These are phyloP conservation scores for Aphanomyces euteiches DNA, from an alignment of 352 stramenopile genomes.

Conservation along the genomic window DNA sequence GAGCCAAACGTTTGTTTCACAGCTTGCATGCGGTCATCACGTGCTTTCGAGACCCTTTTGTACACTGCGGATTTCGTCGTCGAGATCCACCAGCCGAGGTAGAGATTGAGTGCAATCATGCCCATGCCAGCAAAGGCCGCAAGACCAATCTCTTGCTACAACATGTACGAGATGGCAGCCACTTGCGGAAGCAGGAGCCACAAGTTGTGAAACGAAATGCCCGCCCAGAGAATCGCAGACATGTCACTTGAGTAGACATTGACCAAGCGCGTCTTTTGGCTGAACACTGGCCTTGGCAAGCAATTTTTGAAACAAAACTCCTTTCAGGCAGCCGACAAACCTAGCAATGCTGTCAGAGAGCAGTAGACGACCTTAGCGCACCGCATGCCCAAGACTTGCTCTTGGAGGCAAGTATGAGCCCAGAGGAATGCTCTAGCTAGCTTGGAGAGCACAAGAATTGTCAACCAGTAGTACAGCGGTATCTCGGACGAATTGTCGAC, in stretches of 20 bases:
- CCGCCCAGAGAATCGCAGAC: neutral
- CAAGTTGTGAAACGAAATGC: conserved; percentile 31
- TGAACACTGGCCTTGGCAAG: too few relatives aligned
- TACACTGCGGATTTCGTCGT: conserved; percentile 26
- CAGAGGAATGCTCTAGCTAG: neutral
- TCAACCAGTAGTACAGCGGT: conserved; percentile 7
- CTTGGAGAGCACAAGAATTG: conserved; percentile 8
- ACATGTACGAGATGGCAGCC: conserved; percentile 42
- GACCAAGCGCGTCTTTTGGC: neutral
- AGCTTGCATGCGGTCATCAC: conserved; percentile 41
- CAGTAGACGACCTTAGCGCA: neutral
- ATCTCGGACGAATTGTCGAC: neutral
- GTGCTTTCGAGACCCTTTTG: conserved; percentile 31
- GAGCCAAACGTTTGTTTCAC: conserved; percentile 46
- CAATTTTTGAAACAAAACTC: neutral
- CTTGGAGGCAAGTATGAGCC: conserved; percentile 4
- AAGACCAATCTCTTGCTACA: conserved; percentile 50
- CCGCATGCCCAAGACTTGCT: neutral
- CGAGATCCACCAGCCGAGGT: conserved; percentile 54
- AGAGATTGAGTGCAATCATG: conserved; percentile 61
- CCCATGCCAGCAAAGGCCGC: conserved; percentile 42
- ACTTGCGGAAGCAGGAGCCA: conserved; percentile 63
- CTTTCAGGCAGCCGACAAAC: neutral
- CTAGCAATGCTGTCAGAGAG: neutral
- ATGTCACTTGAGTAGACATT: conserved; percentile 14